Evolutionary conservation across 2,329 filamentous ascomycete species (phyloP).

Genomic region (Monosporascus sp.): DNA sequence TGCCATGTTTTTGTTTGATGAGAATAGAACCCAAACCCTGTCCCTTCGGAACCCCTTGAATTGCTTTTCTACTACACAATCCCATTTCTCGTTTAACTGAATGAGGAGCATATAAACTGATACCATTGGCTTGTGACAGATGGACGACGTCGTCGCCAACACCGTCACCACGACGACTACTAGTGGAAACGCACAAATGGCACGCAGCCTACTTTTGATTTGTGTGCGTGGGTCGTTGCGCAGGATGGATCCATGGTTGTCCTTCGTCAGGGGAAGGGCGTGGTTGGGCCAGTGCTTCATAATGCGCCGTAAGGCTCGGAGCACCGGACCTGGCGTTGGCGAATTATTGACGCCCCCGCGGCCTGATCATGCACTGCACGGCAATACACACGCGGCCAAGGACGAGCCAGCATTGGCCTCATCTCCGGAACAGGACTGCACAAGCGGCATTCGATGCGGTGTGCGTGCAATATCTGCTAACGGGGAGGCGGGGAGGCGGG

Average conservation of each 20-base stretch:
- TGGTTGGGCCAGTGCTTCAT: not conserved
- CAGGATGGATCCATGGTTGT: not conserved
- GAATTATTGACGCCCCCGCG: too few species aligned
- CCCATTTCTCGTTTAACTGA: constrained; percentile 12
- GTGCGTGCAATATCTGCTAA: not conserved
- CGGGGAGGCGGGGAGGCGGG: not conserved
- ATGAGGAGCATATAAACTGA: constrained; percentile 31
- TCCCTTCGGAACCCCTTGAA: constrained; percentile 5
- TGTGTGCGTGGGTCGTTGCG: not conserved
- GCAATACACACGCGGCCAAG: too few species aligned
- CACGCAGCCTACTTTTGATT: not conserved
- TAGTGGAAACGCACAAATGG: constrained; percentile 1
- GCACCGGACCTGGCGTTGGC: too few species aligned
- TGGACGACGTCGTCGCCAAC: constrained; percentile 31
- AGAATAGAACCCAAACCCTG: constrained; percentile 5
- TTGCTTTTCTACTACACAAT: constrained; percentile 15
- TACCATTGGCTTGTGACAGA: constrained; percentile 35
- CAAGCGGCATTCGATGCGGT: not conserved
- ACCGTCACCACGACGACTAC: constrained; percentile 6
- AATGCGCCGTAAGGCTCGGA: too few species aligned
- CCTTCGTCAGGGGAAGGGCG: not conserved
- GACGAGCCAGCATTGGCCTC: too few species aligned
- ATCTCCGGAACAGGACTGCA: too few species aligned
- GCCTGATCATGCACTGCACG: too few species aligned
- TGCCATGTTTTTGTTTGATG: too few species aligned